Evolutionary conservation across 108 stramenopile species (phyloP).

Genomic region (Cylindrotheca fusiformis): DNA sequence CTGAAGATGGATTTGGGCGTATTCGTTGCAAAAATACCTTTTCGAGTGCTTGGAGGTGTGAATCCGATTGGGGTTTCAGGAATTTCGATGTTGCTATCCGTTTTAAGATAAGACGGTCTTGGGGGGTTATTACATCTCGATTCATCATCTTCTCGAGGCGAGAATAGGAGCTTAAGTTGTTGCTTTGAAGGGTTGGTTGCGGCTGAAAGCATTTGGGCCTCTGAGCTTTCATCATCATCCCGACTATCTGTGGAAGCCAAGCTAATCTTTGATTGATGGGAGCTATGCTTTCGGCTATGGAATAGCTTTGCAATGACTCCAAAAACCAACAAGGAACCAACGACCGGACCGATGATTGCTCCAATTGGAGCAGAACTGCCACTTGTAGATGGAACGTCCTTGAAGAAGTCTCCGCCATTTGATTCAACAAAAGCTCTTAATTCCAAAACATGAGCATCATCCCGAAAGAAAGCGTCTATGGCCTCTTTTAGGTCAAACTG

Average conservation of each 20-base stretch:
- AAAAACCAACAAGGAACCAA: neutral
- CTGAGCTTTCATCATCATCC: neutral
- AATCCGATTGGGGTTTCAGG: constrained; percentile 7
- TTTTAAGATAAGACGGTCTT: constrained; percentile 1
- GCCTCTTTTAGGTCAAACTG: neutral
- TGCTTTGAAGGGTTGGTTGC: neutral
- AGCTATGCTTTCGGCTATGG: neutral
- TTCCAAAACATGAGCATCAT: neutral
- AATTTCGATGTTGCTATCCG: constrained; percentile 19
- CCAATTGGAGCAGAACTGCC: neutral
- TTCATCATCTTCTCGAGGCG: neutral
- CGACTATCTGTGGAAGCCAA: neutral
- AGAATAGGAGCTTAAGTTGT: neutral
- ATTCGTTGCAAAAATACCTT: neutral
- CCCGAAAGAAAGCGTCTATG: neutral
- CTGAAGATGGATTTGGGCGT: neutral
- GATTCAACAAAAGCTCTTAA: neutral
- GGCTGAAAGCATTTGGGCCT: neutral
- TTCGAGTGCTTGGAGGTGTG: neutral
- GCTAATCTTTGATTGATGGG: neutral
- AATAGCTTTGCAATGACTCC: neutral
- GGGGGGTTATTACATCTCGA: neutral
- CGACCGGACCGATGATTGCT: neutral
- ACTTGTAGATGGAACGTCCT: neutral
- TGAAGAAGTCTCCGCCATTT: neutral